A percentile compares a stretch with the other conserved stretches of the same genome.
Conservation (phyloP, 1,284 basidiomycete genomes). For the Apiotrichum laibachii region DNA sequence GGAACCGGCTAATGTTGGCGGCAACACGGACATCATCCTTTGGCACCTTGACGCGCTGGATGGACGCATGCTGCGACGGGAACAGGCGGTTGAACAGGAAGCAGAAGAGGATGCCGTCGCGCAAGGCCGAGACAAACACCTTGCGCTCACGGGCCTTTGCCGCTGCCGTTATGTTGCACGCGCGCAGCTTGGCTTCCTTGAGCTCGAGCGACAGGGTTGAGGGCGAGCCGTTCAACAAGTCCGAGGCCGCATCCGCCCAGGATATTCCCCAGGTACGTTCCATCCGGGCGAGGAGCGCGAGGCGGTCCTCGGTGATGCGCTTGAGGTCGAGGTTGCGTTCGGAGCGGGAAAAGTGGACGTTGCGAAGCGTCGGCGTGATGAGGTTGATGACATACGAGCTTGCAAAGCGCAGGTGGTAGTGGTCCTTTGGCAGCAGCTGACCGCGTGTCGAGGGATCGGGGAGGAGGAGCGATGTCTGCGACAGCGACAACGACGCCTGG, state of each 20-base stretch:
- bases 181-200: slow-evolving; percentile 51
- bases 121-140: slow-evolving; percentile 67
- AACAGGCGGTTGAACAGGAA: slow-evolving; percentile 53
- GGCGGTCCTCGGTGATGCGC: slow-evolving; percentile 66
- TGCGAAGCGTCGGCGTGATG: slow-evolving; percentile 35
- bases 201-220: slow-evolving; percentile 19
- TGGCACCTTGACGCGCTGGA: slow-evolving; percentile 40
- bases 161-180: slow-evolving; percentile 54
- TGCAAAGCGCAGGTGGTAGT: slow-evolving; percentile 44
- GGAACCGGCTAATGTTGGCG: slow-evolving; percentile 41
- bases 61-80: slow-evolving; percentile 34
- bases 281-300: slow-evolving; percentile 61
- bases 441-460: slow-evolving; percentile 10
- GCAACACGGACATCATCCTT: slow-evolving; percentile 33
- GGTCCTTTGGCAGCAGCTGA: slow-evolving; percentile 35
- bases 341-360: slow-evolving; percentile 26
- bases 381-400: slow-evolving; percentile 42
- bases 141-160: slow-evolving; percentile 70
- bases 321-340: slow-evolving; percentile 36
- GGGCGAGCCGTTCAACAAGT: slow-evolving; percentile 18
- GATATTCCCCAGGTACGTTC: slow-evolving; percentile 70
- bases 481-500: slow-evolving; percentile 14
- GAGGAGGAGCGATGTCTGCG: slow-evolving; percentile 19
- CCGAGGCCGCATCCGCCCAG: slow-evolving; percentile 42
- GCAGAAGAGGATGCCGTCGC: slow-evolving; percentile 81